These are phyloP conservation scores for Polytrichum formosum DNA, from an alignment of 225 moss, liverwort and hornwort species.

Conservation along the genomic window DNA sequence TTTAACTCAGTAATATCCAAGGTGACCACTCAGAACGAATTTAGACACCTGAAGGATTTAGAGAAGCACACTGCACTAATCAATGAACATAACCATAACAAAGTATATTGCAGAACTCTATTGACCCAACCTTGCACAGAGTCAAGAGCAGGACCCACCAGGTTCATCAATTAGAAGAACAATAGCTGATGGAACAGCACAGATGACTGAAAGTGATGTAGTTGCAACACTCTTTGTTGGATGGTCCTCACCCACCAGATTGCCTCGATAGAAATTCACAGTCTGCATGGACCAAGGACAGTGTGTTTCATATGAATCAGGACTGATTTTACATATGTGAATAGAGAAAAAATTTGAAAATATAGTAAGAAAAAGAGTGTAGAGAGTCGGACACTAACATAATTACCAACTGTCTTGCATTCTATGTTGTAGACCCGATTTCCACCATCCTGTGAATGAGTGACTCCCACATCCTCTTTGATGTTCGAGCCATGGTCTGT, in stretches of 20 bases:
- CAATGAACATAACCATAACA: neutral
- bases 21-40: no score
- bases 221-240: slow-evolving; percentile 66
- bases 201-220: slow-evolving; percentile 62
- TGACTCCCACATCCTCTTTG: slow-evolving; percentile 48
- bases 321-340: neutral
- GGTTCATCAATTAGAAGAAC: slow-evolving; percentile 77
- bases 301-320: neutral
- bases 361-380: neutral
- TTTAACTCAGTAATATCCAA: no score
- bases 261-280: slow-evolving; percentile 71
- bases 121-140: no score
- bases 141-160: slow-evolving; percentile 30
- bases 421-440: slow-evolving; percentile 64
- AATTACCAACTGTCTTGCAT: slow-evolving; percentile 67
- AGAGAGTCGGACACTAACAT: slow-evolving; percentile 38
- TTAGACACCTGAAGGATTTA: no score
- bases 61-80: neutral
- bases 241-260: slow-evolving; percentile 83
- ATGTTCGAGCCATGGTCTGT: slow-evolving; percentile 27
- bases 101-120: neutral
- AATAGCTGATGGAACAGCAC: slow-evolving; percentile 71
- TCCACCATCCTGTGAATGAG: slow-evolving; percentile 64
- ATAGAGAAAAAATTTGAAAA: neutral
- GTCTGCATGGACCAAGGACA: slow-evolving; percentile 30